phyloP scores from a whole-genome alignment of 1,139 yeast species.

The Wickerhamomyces sp. region DNA sequence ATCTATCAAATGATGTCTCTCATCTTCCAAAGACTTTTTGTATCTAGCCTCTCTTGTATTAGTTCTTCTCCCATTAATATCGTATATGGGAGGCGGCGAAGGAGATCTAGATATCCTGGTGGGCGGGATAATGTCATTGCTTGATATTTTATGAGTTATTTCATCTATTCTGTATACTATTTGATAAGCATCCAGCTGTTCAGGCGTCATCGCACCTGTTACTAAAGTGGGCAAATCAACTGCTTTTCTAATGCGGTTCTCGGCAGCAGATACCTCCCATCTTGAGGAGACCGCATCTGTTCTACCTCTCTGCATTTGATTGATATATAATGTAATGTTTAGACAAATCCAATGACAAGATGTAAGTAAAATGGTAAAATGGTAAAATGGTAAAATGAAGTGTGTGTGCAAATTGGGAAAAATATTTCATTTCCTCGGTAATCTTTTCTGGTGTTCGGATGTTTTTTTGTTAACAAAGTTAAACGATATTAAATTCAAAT shows the following conservation, averaged over 20 bases:
- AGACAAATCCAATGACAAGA: too few relatives aligned
- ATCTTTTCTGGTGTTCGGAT: too few relatives aligned
- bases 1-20: conserved; percentile 74
- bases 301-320: neutral
- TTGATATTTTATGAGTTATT: conserved; percentile 55
- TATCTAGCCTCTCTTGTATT: conserved; percentile 78
- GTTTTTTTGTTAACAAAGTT: too few relatives aligned
- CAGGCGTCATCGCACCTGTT: conserved; percentile 64
- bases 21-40: conserved; percentile 61
- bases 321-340: too few relatives aligned
- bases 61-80: conserved; percentile 71
- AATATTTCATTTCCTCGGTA: too few relatives aligned
- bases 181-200: conserved; percentile 82
- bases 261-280: conserved; percentile 27
- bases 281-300: conserved; percentile 14
- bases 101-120: conserved; percentile 50
- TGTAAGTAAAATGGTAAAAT: too few relatives aligned
- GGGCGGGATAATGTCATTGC: conserved; percentile 36
- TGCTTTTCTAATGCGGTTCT: conserved; percentile 11
- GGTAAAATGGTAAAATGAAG: too few relatives aligned
- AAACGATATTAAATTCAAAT: too few relatives aligned
- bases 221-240: conserved; percentile 36
- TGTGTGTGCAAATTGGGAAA: too few relatives aligned
- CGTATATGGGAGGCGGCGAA: conserved; percentile 93
- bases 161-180: conserved; percentile 75